Evolutionary conservation across 2,329 filamentous ascomycete species (phyloP).

Genomic region (Exophiala lecanii-corni): DNA sequence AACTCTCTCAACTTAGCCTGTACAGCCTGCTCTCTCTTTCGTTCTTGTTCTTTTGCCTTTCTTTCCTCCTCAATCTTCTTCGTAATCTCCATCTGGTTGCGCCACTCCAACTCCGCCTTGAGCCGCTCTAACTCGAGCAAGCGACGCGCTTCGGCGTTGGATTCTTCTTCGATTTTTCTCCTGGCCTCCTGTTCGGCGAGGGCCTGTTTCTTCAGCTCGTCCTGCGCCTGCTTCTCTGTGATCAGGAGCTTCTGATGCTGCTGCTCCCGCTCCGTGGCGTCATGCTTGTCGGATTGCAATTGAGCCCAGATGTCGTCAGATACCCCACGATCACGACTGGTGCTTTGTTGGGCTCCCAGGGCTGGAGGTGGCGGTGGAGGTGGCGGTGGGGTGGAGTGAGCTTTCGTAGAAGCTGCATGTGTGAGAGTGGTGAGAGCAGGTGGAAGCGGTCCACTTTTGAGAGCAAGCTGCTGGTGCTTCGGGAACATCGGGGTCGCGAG

Average conservation of each 20-base stretch:
- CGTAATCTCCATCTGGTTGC: background rate
- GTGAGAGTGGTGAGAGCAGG: background rate
- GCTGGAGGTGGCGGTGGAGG: constrained; percentile 4
- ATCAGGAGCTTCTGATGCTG: background rate
- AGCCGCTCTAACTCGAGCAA: background rate
- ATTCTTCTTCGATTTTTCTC: background rate
- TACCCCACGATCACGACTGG: background rate
- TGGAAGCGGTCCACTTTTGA: background rate
- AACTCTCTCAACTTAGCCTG: constrained; percentile 41
- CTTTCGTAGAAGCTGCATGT: background rate
- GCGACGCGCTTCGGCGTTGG: background rate
- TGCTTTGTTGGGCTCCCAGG: constrained; percentile 6
- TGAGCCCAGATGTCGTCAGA: background rate
- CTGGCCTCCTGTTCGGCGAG: background rate
- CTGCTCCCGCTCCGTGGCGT: background rate
- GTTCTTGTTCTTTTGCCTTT: constrained; percentile 29
- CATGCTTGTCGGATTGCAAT: constrained; percentile 1
- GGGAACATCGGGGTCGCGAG: background rate
- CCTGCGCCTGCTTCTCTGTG: background rate
- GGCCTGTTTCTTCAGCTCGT: background rate
- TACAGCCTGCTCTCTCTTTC: constrained; percentile 2
- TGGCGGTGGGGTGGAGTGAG: background rate
- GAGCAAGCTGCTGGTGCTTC: background rate
- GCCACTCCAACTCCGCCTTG: background rate
- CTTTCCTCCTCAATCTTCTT: constrained; percentile 8